Evolutionary conservation across 345 rosid species (phyloP).

Genomic region (Zanthoxylum bungeanum): DNA sequence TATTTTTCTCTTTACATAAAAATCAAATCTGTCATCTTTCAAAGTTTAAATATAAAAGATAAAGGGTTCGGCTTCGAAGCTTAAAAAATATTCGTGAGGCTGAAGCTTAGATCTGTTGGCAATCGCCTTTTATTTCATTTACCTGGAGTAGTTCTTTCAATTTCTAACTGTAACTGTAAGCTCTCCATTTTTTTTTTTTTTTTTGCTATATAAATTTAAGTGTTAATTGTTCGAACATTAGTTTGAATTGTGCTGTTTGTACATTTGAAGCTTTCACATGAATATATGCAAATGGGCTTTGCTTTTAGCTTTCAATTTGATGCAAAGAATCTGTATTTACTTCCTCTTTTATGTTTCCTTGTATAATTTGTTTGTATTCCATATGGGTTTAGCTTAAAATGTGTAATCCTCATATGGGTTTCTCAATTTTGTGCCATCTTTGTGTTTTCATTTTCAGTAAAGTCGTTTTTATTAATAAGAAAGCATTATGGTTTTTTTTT

Average conservation of each 20-base stretch:
- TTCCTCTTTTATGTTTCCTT: too few species aligned
- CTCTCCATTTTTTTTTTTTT: neutral
- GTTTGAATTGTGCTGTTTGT: neutral
- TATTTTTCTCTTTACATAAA: neutral
- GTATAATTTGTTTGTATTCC: neutral
- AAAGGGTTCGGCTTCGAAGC: neutral
- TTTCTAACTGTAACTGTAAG: constrained; percentile 18
- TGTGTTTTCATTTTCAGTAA: too few species aligned
- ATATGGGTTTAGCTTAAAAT: constrained; percentile 13
- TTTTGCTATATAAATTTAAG: neutral
- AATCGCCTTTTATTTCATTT: too few species aligned
- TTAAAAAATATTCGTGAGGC: neutral
- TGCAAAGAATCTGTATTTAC: neutral
- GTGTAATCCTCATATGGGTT: constrained; percentile 15
- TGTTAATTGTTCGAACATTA: neutral
- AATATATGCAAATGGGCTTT: neutral
- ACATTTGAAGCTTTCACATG: neutral
- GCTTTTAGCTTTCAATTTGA: neutral
- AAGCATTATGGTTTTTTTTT: too few species aligned
- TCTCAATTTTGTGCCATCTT: neutral
- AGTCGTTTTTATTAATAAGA: too few species aligned
- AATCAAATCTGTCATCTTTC: too few species aligned
- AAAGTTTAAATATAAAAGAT: too few species aligned
- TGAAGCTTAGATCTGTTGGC: constrained; percentile 22
- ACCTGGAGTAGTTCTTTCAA: too few species aligned